Evolutionary conservation across 129 eudicot genomes (phyloP), one percentile per base, ranked within the genome.

Genomic region (Centrapalus pauciflorus): DNA sequence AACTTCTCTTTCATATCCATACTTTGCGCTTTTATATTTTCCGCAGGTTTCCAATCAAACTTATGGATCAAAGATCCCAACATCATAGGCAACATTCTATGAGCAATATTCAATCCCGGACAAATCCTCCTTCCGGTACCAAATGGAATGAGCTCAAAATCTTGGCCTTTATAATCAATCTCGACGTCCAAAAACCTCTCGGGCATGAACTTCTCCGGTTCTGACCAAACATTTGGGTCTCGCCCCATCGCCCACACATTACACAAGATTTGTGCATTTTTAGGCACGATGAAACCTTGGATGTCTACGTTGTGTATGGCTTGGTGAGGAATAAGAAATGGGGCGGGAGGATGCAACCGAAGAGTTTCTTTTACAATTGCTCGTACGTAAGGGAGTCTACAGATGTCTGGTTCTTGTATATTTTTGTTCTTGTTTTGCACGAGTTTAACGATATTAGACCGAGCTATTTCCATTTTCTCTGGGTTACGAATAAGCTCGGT

Each of bases 211-310:
- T 20, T 9, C 6, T 69, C 59, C 5, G 81, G 74, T 27, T 75
- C 16, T 0, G 59, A n/a, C 84, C 84, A 80, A 2, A 52, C 4
- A 0, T 25, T 40, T 3, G 77, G 29, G 49, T 80, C 80, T 27
- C 84, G 63, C 2, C 81, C 84, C 13, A 49, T 63, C 0, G 78
- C 84, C 84, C 84, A 80, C 11, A 64, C 65, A 17, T 80, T 80
- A 14, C 72, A 45, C 3, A 80, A 26, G n/a, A 80, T 19, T 55
- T 75, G 74, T 1, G 84, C 74, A 14, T 66, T 27, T 52, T 75
- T 59, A 0, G 84, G 84, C 7, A 80, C 56, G 1, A 51, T 49
- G 63, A 70, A 80, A 32, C 75, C 81, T 8, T 66, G 40, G 48
- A 80, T 25, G 32, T 80, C 75, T 0, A 58, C 64, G 14, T 75